phyloP scores from a whole-genome alignment of 2,329 filamentous ascomycete species.

The Pyricularia grisea region DNA sequence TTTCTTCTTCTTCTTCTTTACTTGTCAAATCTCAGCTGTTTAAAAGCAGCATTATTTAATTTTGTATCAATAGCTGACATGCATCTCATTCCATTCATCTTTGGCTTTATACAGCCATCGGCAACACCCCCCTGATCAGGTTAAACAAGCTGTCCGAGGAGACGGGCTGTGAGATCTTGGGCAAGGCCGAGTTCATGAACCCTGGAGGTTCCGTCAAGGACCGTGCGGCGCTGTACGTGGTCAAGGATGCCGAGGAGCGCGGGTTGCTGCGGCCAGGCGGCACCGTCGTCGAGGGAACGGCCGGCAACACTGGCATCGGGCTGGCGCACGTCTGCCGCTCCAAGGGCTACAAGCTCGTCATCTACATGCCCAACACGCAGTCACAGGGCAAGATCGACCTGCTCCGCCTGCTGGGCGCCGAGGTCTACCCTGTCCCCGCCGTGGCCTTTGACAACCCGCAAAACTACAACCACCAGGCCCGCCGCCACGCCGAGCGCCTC shows the following conservation, averaged over 20 bases:
- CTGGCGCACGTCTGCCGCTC: constrained; percentile 92
- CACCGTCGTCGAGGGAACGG: constrained; percentile 93
- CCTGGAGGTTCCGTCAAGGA: constrained; percentile 95
- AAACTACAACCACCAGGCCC: constrained; percentile 97
- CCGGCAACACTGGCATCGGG: constrained; percentile 95
- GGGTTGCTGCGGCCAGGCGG: constrained; percentile 77
- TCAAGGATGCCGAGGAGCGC: constrained; percentile 84
- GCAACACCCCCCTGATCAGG: constrained; percentile 88
- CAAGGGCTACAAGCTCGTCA: constrained; percentile 87
- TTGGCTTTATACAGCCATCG: constrained; percentile 60
- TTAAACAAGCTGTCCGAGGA: constrained; percentile 79
- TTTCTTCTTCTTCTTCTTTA: neutral
- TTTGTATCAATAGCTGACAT: neutral
- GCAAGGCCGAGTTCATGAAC: constrained; percentile 98
- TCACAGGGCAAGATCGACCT: constrained; percentile 97
- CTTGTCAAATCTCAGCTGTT: neutral
- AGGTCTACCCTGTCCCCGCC: constrained; percentile 92
- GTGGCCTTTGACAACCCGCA: constrained; percentile 91
- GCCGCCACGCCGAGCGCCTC: constrained; percentile 74
- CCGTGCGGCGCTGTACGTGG: constrained; percentile 86
- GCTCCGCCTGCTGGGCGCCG: constrained; percentile 79
- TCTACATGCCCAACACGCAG: constrained; percentile 99
- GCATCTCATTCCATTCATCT: neutral
- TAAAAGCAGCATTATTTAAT: neutral
- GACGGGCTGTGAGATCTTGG: constrained; percentile 82